Percentiles rank a stretch among this genome's conserved stretches.
phyloP scores from a whole-genome alignment of 2,329 filamentous ascomycete species.

The Botryosphaeria agaves region DNA sequence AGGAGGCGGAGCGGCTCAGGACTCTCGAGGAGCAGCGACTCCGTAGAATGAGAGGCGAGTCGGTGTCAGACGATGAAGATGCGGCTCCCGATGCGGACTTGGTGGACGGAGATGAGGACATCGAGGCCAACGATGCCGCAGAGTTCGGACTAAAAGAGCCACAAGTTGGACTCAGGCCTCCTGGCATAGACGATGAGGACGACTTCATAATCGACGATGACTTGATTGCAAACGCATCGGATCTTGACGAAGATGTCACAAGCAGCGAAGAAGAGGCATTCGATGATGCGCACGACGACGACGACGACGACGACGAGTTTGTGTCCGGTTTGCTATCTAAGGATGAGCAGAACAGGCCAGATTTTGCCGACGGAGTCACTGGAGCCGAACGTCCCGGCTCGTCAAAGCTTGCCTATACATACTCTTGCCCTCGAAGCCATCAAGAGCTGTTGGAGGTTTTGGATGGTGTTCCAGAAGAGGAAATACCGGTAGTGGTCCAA shows the following conservation, averaged over 20 bases:
- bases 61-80: constrained; percentile 46
- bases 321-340: constrained; percentile 23
- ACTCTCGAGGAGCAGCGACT: constrained; percentile 69
- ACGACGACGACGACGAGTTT: constrained; percentile 30
- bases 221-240: constrained; percentile 64
- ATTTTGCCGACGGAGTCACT: constrained; percentile 21
- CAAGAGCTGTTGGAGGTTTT: constrained; percentile 53
- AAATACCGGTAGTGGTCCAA: constrained; percentile 66
- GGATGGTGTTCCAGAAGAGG: constrained; percentile 40
- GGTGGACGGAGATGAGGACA: constrained; percentile 9
- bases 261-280: constrained; percentile 23
- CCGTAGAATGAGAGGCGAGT: constrained; percentile 73
- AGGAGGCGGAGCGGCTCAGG: constrained; percentile 60
- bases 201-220: constrained; percentile 86
- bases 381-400: constrained; percentile 18
- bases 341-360: constrained; percentile 29
- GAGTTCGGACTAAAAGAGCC: constrained; percentile 45
- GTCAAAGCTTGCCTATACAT: constrained; percentile 56
- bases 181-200: constrained; percentile 67
- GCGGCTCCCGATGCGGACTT: constrained; percentile 14
- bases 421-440: constrained; percentile 66
- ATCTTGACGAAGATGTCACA: constrained; percentile 17
- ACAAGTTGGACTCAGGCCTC: constrained; percentile 23
- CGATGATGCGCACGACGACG: constrained; percentile 18
- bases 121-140: constrained; percentile 35